Conservation (phyloP, 2,329 filamentous ascomycete species). For the Calonectria pauciramosa region DNA sequence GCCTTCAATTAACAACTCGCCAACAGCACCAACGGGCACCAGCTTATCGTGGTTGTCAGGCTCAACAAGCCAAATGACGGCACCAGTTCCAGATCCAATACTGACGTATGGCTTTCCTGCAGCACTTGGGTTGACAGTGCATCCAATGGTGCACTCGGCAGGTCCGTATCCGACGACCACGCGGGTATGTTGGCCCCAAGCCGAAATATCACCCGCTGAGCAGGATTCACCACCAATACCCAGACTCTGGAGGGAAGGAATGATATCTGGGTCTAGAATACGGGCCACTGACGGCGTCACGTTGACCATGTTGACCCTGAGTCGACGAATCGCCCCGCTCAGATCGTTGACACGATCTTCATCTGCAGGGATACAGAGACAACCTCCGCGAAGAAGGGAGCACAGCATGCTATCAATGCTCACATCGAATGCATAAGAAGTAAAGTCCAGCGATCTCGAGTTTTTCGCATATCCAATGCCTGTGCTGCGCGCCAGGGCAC, state of each 20-base stretch:
- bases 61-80: slow-evolving; percentile 66
- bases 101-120: slow-evolving; percentile 53
- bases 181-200: slow-evolving; percentile 61
- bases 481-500: slow-evolving; percentile 43
- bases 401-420: slow-evolving; percentile 68
- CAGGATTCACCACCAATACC: slow-evolving; percentile 67
- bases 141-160: slow-evolving; percentile 68
- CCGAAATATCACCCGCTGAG: slow-evolving; percentile 62
- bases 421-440: slow-evolving; percentile 68
- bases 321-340: slow-evolving; percentile 58
- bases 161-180: slow-evolving; percentile 68
- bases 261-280: slow-evolving; percentile 60
- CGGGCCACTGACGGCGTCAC: slow-evolving; percentile 66
- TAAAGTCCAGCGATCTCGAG: slow-evolving; percentile 61
- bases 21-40: slow-evolving; percentile 62
- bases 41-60: slow-evolving; percentile 61
- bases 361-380: slow-evolving; percentile 68
- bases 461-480: slow-evolving; percentile 56
- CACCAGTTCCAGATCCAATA: slow-evolving; percentile 64
- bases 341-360: slow-evolving; percentile 66
- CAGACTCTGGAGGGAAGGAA: slow-evolving; percentile 61
- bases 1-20: slow-evolving; percentile 68
- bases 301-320: slow-evolving; percentile 61
- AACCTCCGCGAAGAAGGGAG: slow-evolving; percentile 64
- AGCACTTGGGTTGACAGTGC: slow-evolving; percentile 60